Percentiles rank a stretch among this genome's conserved stretches.
These are phyloP conservation scores for Santalum album DNA, from an alignment of 164 flowering plant genomes.

Conservation along the genomic window DNA sequence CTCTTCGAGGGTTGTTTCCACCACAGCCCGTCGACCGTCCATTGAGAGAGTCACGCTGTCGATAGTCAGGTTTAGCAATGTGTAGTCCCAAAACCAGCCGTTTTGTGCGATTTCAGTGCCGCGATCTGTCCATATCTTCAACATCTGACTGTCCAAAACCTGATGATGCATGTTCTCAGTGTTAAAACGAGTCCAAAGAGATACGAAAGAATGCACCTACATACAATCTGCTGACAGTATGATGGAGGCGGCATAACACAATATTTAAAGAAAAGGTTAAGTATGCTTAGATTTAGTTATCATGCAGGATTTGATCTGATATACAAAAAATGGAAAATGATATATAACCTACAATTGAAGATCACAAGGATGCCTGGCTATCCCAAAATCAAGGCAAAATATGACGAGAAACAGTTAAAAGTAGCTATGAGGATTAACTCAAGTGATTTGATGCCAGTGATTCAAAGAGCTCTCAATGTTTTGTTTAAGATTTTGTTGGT, in stretches of 20 bases:
- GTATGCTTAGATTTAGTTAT: background rate
- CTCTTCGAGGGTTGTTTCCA: slow-evolving; percentile 92
- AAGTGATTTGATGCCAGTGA: background rate
- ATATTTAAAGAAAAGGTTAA: background rate
- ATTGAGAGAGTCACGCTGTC: slow-evolving; percentile 86
- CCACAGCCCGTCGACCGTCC: slow-evolving; percentile 74
- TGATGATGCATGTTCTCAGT: slow-evolving; percentile 11
- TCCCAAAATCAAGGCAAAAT: no score
- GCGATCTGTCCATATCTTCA: slow-evolving; percentile 81
- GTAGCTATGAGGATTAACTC: background rate
- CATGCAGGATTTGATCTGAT: background rate
- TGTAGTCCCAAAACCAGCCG: slow-evolving; percentile 85
- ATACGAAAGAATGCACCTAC: no score
- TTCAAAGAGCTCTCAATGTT: no score
- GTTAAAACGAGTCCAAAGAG: background rate
- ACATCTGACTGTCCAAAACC: slow-evolving; percentile 94
- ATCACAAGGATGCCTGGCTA: background rate
- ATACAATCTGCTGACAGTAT: no score
- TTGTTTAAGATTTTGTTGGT: no score
- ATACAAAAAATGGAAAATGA: background rate
- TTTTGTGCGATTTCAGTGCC: slow-evolving; percentile 69
- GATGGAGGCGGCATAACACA: no score
- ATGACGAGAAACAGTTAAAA: no score
- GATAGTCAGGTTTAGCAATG: slow-evolving; percentile 51
- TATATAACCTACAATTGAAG: background rate